Percentiles rank a stretch among this genome's conserved stretches.
phyloP scores from a whole-genome alignment of 2,329 filamentous ascomycete genomes.

The Periconia sp. region DNA sequence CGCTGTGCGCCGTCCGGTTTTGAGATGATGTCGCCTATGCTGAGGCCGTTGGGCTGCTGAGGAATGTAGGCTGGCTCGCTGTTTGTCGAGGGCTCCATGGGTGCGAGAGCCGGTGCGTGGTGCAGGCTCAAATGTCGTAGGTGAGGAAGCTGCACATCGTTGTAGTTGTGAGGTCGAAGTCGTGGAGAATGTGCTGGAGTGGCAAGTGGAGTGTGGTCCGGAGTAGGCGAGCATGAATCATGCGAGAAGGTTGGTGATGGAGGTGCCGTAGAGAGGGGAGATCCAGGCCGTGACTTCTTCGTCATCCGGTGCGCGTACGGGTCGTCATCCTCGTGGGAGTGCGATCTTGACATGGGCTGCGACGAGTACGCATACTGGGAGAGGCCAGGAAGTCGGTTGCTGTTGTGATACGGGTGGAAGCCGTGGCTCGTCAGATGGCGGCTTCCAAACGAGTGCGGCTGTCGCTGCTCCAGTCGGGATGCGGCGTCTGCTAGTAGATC shows the following conservation, averaged over 20 bases:
- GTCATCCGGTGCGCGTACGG: constrained; percentile 76
- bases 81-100: constrained; percentile 71
- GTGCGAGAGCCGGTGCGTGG: constrained; percentile 70
- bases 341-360: constrained; percentile 89
- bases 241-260: constrained; percentile 97
- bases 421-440: constrained; percentile 49
- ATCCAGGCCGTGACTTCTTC: constrained; percentile 91
- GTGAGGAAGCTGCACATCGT: constrained; percentile 82
- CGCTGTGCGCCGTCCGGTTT: constrained; percentile 84
- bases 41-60: constrained; percentile 69
- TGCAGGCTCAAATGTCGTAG: constrained; percentile 75
- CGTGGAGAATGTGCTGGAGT: constrained; percentile 95
- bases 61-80: constrained; percentile 65
- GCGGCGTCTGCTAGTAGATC: constrained; percentile 73
- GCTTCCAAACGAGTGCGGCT: constrained; percentile 50
- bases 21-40: constrained; percentile 91
- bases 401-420: constrained; percentile 54
- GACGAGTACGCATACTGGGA: constrained; percentile 64
- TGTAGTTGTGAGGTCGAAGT: constrained; percentile 74
- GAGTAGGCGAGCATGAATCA: constrained; percentile 92
- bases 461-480: constrained; percentile 70
- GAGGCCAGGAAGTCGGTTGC: constrained; percentile 65
- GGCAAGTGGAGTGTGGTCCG: constrained; percentile 97
- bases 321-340: constrained; percentile 83
- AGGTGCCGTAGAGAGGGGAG: constrained; percentile 92